Evolutionary conservation across 2,329 filamentous ascomycete genomes (phyloP).

Genomic region (Ploettnerulaceae sp.): DNA sequence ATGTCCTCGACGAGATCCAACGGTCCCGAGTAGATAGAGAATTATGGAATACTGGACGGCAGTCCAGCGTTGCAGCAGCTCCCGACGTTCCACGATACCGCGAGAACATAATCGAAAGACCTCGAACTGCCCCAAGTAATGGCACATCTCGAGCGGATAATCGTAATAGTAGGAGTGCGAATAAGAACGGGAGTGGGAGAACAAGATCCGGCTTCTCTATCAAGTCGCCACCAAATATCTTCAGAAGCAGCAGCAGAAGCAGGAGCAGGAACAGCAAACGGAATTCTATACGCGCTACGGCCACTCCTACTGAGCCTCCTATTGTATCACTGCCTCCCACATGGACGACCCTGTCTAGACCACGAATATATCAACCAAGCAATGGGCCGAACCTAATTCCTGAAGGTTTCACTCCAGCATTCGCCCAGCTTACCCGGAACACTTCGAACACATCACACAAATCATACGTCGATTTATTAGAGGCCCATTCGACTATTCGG

Average conservation of each 20-base stretch:
- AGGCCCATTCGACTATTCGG: constrained; percentile 50
- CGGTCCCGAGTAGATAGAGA: constrained; percentile 29
- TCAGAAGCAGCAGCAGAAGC: constrained; percentile 7
- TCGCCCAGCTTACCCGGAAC: constrained; percentile 6
- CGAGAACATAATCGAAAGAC: constrained; percentile 12
- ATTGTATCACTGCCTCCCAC: constrained; percentile 3
- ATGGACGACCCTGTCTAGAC: too few species aligned
- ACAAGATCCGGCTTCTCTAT: constrained; percentile 23
- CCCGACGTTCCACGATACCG: constrained; percentile 17
- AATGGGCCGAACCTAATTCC: background rate
- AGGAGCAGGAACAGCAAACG: background rate
- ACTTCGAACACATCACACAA: constrained; percentile 14
- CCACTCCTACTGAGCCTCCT: background rate
- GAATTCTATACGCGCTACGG: constrained; percentile 3
- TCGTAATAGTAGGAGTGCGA: background rate
- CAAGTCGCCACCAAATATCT: constrained; percentile 17
- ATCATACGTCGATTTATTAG: constrained; percentile 48
- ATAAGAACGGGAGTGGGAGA: constrained; percentile 8
- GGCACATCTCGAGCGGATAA: constrained; percentile 6
- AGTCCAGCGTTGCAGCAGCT: constrained; percentile 10
- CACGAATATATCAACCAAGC: constrained; percentile 15
- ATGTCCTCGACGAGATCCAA: constrained; percentile 36
- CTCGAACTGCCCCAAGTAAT: constrained; percentile 20
- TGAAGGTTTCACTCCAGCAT: constrained; percentile 8
- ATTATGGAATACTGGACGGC: constrained; percentile 23